Percentiles rank a stretch among this genome's conserved stretches.
These are phyloP conservation scores for Mytilinidion resinicola DNA, from an alignment of 495 filamentous ascomycete species.

Conservation along the genomic window DNA sequence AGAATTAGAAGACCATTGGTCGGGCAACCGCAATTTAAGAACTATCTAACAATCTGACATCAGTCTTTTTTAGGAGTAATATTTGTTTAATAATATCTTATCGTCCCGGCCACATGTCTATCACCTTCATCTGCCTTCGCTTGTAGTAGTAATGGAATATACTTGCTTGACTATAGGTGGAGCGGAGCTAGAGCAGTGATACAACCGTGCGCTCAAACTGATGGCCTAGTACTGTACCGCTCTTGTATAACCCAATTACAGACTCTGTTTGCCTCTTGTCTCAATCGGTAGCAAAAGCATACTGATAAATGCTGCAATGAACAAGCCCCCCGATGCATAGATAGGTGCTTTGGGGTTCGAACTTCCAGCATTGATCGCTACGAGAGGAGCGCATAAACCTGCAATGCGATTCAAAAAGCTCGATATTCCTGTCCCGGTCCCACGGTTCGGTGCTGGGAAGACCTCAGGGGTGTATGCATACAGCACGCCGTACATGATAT, in stretches of 20 bases:
- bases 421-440: constrained; percentile 63
- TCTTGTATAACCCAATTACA: neutral
- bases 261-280: constrained; percentile 12
- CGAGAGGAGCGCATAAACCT: constrained; percentile 35
- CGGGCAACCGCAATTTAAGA: too few species aligned
- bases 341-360: constrained; percentile 14
- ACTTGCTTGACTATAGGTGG: too few species aligned
- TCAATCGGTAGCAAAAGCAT: constrained; percentile 16
- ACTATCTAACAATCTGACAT: too few species aligned
- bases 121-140: too few species aligned
- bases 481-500: constrained; percentile 66
- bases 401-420: constrained; percentile 66
- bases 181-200: too few species aligned
- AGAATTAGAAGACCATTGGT: too few species aligned
- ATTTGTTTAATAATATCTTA: too few species aligned
- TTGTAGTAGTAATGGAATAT: too few species aligned
- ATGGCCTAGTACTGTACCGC: too few species aligned
- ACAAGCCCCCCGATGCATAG: constrained; percentile 9
- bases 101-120: too few species aligned
- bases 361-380: neutral
- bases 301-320: constrained; percentile 10
- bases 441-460: constrained; percentile 60
- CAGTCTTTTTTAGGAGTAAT: too few species aligned
- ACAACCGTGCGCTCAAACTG: too few species aligned
- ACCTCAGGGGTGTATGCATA: constrained; percentile 59